These are phyloP conservation scores for Aureobasidium pullulans DNA, from an alignment of 2,329 filamentous ascomycete genomes.

Conservation along the genomic window DNA sequence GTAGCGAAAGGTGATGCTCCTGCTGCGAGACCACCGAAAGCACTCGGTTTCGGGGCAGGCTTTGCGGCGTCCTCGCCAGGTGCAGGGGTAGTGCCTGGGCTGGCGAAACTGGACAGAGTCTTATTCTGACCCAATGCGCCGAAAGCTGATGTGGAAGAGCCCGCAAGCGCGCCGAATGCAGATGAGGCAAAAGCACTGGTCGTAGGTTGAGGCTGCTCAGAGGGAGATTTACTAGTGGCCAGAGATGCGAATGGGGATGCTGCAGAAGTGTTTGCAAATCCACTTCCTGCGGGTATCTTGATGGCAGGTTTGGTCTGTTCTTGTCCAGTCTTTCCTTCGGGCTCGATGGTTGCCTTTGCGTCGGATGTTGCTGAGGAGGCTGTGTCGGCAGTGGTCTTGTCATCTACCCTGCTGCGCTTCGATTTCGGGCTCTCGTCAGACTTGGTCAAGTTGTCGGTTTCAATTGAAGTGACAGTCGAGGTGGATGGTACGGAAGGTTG, in stretches of 20 bases:
- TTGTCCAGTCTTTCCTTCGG: constrained; percentile 18
- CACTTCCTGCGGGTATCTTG: constrained; percentile 31
- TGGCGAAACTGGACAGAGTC: constrained; percentile 25
- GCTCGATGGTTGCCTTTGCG: constrained; percentile 10
- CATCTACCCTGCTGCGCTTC: constrained; percentile 37
- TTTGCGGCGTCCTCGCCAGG: constrained; percentile 9
- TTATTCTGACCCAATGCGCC: constrained; percentile 25
- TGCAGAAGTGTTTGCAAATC: constrained; percentile 39
- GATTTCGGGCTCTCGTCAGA: constrained; percentile 39
- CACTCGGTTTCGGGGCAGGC: constrained; percentile 18
- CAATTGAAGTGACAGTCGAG: not conserved
- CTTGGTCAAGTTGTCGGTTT: constrained; percentile 17
- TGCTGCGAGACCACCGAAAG: constrained; percentile 33
- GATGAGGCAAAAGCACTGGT: constrained; percentile 44
- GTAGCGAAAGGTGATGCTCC: constrained; percentile 26
- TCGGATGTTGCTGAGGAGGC: constrained; percentile 9
- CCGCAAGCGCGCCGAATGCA: constrained; percentile 37
- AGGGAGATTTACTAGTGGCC: constrained; percentile 28
- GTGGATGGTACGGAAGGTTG: constrained; percentile 16
- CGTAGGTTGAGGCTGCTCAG: constrained; percentile 30
- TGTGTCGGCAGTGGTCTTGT: constrained; percentile 14
- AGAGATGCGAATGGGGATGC: constrained; percentile 43
- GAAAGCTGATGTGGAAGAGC: constrained; percentile 31
- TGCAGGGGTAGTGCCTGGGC: constrained; percentile 11
- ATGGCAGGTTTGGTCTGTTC: constrained; percentile 15